phyloP scores from a whole-genome alignment of 345 rosid genomes.

The Melastoma malabathricum region DNA sequence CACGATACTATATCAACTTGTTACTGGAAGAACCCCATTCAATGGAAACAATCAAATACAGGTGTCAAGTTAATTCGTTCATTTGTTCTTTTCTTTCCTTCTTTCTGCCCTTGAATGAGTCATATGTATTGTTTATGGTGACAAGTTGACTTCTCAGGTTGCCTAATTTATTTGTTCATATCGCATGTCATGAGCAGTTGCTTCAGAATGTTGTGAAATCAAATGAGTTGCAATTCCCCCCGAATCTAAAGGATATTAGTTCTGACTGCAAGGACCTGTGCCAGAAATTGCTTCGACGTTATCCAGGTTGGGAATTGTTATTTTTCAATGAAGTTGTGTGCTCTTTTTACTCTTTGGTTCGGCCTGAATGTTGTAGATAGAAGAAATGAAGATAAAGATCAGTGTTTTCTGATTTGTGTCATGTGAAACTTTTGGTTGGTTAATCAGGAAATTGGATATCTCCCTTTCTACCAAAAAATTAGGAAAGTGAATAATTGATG shows the following conservation, averaged over 20 bases:
- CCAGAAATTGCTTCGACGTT: slow-evolving; percentile 67
- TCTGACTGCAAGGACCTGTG: slow-evolving; percentile 73
- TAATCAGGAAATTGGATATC: no score
- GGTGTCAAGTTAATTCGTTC: slow-evolving; percentile 20
- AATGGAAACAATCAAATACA: slow-evolving; percentile 84
- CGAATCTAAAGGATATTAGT: slow-evolving; percentile 42
- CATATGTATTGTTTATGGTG: neutral
- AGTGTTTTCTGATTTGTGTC: no score
- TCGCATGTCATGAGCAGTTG: slow-evolving; percentile 39
- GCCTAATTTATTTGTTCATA: neutral
- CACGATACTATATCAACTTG: slow-evolving; percentile 89
- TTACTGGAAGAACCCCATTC: slow-evolving; percentile 85
- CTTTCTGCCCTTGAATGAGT: neutral
- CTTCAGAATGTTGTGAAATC: slow-evolving; percentile 83
- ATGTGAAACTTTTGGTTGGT: no score
- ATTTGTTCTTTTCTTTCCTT: slow-evolving; percentile 7
- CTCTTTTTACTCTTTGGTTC: no score
- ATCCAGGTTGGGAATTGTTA: slow-evolving; percentile 51
- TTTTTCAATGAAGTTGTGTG: no score
- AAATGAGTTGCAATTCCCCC: slow-evolving; percentile 67
- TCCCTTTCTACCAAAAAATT: no score
- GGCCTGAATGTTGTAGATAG: no score
- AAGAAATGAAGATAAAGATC: no score
- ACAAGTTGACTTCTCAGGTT: no score
- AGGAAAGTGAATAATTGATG: no score